Evolutionary conservation across 116 monocot genomes (phyloP).

Genomic region (Zostera marina): DNA sequence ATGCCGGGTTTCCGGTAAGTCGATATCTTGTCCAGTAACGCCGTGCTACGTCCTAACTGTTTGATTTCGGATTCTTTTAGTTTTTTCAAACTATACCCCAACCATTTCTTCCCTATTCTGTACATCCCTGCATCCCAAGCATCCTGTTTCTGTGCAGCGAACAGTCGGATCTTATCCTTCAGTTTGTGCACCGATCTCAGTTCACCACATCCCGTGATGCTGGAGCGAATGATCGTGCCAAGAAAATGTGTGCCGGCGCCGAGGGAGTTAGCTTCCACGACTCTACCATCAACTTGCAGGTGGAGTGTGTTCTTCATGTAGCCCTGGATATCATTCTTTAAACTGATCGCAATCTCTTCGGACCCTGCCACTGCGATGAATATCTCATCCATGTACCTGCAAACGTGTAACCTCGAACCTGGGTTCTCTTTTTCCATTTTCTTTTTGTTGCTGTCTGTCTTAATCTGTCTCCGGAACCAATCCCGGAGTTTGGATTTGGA

Average conservation of each 20-base stretch:
- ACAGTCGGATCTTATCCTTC: constrained; percentile 61
- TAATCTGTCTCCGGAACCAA: constrained; percentile 69
- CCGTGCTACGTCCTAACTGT: constrained; percentile 56
- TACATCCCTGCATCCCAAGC: constrained; percentile 61
- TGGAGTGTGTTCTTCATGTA: constrained; percentile 38
- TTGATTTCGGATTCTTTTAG: constrained; percentile 92
- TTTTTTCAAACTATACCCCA: constrained; percentile 66
- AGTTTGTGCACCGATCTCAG: constrained; percentile 69
- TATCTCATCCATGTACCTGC: constrained; percentile 91
- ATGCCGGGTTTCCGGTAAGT: constrained; percentile 78
- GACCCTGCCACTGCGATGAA: constrained; percentile 63
- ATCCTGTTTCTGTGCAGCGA: constrained; percentile 66
- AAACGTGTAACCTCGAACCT: constrained; percentile 39
- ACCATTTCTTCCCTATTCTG: constrained; percentile 78
- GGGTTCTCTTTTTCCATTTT: background rate
- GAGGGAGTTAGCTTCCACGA: constrained; percentile 11
- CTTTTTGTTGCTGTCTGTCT: constrained; percentile 11
- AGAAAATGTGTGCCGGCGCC: constrained; percentile 48
- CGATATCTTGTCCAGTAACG: constrained; percentile 61
- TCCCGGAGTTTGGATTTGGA: constrained; percentile 56
- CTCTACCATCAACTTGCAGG: constrained; percentile 25
- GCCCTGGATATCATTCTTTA: constrained; percentile 43
- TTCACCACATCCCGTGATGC: constrained; percentile 24
- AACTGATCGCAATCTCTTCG: constrained; percentile 29
- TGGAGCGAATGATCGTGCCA: constrained; percentile 25